Evolutionary conservation across 2,329 filamentous ascomycete species (phyloP), one percentile per base, ranked within the genome.

Genomic region (Microcera coccophila): DNA sequence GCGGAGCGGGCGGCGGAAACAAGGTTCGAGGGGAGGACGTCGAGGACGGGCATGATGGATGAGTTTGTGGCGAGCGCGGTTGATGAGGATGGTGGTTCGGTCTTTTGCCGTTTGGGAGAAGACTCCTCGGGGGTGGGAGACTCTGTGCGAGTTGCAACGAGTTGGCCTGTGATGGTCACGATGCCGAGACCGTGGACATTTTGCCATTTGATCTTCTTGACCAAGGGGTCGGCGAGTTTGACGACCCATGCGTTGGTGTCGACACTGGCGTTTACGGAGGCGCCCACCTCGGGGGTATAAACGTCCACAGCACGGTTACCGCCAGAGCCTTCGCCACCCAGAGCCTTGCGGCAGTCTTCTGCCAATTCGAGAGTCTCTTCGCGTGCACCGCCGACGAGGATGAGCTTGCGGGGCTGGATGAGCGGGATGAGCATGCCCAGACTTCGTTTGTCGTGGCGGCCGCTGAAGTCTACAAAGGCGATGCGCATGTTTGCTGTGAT

Each of bases 201-300:
- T 69, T 97, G 93, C 93, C 93, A 97, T 60, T 87, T 88, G 46
- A 98, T 75, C 54, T 85, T 85, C 66, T 88, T 88, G 45, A 95
- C 86, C 16, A 98, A 79, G 34, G 79, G 73, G 54, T 91, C 87
- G 37, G 88, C 90, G 15, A 98, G 76, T 65, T 90, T 95, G 47
- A 98, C 87, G 18, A 87, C 84, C 93, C 94, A 98, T 4, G 93
- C 90, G 62, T 97, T 96, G 4, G 91, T 97, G 62, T 98, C 93
- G 32, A 97, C 91, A 59, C 90, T 96, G 11, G 91, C 93, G 64
- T 98, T 84, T 32, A 98, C 76, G 12, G 75, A 72, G 24, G 77
- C 72, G 18, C 90, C 90, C n/a, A 87, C 72, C 9, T 71, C 66
- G 1, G 93, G 93, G 1, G 88, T 90, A 61, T 91, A 91, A 4